Evolutionary conservation across 169 alveolate species (phyloP).

Genomic region (Cryptosporidium muris): DNA sequence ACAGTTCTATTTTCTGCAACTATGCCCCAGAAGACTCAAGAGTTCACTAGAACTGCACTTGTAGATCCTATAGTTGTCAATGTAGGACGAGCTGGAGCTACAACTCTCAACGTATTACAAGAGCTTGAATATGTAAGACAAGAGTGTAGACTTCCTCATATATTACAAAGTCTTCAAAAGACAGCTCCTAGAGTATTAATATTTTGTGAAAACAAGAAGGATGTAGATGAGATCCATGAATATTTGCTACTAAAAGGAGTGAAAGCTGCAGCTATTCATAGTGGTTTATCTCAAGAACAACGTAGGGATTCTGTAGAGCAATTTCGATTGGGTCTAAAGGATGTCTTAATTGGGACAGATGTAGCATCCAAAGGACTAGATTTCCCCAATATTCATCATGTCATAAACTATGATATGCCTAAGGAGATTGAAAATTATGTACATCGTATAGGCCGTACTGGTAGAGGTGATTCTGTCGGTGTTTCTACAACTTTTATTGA

Average conservation of each 20-base stretch:
- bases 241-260: constrained; percentile 88
- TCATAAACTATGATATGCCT: constrained; percentile 99
- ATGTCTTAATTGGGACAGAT: constrained; percentile 92
- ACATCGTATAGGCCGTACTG: constrained; percentile 99
- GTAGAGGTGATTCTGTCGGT: constrained; percentile 96
- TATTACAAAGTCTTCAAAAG: constrained; percentile 89
- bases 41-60: constrained; percentile 92
- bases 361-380: constrained; percentile 98
- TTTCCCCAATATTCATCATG: constrained; percentile 94
- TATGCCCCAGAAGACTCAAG: constrained; percentile 95
- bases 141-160: constrained; percentile 87
- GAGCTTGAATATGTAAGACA: constrained; percentile 92
- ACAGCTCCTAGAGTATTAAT: constrained; percentile 95
- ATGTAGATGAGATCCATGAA: constrained; percentile 94
- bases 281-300: constrained; percentile 89
- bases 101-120: constrained; percentile 91
- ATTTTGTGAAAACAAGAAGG: constrained; percentile 93
- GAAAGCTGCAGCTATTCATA: constrained; percentile 90
- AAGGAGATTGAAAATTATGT: constrained; percentile 95
- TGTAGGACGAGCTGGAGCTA: constrained; percentile 94
- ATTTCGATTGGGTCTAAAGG: constrained; percentile 83
- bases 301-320: constrained; percentile 83
- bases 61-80: constrained; percentile 91
- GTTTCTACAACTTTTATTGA: constrained; percentile 92
- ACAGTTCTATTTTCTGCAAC: constrained; percentile 96